Base-by-base conservation (phyloP, 129 eudicot species). In the Centella asiatica region DNA sequence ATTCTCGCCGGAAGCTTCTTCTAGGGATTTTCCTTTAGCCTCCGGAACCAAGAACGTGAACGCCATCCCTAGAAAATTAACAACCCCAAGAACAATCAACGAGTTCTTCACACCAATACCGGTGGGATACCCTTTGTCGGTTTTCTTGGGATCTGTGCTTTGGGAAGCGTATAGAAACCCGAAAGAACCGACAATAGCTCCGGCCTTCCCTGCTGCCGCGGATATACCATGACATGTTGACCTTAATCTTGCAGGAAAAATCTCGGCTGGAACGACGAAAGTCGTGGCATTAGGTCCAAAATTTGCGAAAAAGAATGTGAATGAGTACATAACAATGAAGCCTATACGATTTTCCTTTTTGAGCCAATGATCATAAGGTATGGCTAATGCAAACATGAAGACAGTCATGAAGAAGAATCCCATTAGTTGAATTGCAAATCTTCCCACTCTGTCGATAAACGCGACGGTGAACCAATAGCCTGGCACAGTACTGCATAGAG, bases 221-320 rank as follows among this genome's bases (percentile, higher is more conserved):
- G 83, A 78, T 73, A 78, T 78, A 17, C 84, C 84, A 17, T 78
- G 84, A 53, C 84, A 78, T 2, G 84, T 78, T 11, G 84, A 78
- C 63, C 84, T 49, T 28, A 78, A 72, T 19, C 84, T 59, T 1
- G 84, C 84, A 0, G 84, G 84, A 33, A 78, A 78, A 37, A 78
- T 72, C 51, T 78, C 83, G 0, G 83, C 83, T 0, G 83, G 83
- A 4, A 78, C 83, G 27, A 78, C 83, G 27, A 78, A 78, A 1
- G 83, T 78, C 29, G 82, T 77, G 29, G 82, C 72, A 64, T 78
- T 78, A 17, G 83, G 83, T 29, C 83, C 83, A 23, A 78, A 78
- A 46, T 78, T 78, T 19, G 83, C 83, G 23, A 78, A 78, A 42
- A 78, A 78, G 47, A 78, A 78, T 1, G 83, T 78, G 1, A 79